A percentile compares a stretch with the other conserved stretches of the same genome.
Evolutionary conservation across 306 rosid genomes (phyloP).

Genomic region (Ormosia semicastrata): DNA sequence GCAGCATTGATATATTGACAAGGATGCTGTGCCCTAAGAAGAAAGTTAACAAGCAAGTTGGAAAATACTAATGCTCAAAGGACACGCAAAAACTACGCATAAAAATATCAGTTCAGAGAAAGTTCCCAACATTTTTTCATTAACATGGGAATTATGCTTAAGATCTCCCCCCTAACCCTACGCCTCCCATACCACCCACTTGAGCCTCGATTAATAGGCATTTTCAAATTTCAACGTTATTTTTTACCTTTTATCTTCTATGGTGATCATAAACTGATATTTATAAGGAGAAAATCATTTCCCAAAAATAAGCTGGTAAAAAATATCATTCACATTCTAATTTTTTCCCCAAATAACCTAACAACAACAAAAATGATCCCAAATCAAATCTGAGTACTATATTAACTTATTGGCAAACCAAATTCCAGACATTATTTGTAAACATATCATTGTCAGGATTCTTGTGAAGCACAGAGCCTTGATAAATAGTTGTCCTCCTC

Average conservation of each 20-base stretch:
- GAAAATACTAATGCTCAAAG: slow-evolving; percentile 10
- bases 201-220: neutral
- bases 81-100: neutral
- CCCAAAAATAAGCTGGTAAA: neutral
- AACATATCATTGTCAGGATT: neutral
- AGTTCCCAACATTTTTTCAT: neutral
- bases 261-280: neutral
- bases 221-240: neutral
- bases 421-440: neutral
- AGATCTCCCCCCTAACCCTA: neutral
- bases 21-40: neutral
- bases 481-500: neutral
- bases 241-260: neutral
- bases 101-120: neutral
- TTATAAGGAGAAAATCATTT: neutral
- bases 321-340: neutral
- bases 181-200: neutral
- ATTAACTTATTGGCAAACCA: neutral
- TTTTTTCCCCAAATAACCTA: neutral
- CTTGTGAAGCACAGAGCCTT: neutral
- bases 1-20: neutral
- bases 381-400: neutral
- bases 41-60: neutral
- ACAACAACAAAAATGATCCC: neutral
- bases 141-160: neutral